phyloP scores from a whole-genome alignment of 768 basidiomycete species.

The Rubroboletus satanas region DNA sequence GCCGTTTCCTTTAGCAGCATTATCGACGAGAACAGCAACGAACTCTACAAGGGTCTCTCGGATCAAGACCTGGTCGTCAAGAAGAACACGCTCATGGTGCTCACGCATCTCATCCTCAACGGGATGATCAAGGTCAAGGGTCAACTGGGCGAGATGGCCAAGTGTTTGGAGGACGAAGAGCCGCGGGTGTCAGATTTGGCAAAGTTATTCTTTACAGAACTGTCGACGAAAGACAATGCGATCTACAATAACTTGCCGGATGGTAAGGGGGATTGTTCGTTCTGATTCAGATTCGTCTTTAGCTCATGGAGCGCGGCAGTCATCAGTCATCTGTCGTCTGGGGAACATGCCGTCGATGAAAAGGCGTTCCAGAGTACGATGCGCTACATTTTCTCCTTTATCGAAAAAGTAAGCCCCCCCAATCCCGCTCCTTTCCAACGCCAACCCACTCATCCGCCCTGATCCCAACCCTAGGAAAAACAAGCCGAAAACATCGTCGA shows the following conservation, averaged over 20 bases:
- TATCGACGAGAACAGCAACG: conserved; percentile 95
- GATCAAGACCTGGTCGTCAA: conserved; percentile 87
- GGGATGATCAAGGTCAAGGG: conserved; percentile 99
- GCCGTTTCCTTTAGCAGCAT: conserved; percentile 98
- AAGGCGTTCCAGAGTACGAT: conserved; percentile 89
- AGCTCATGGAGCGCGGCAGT: conserved; percentile 43
- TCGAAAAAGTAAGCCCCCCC: conserved; percentile 73
- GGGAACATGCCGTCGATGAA: conserved; percentile 89
- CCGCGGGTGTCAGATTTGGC: conserved; percentile 86
- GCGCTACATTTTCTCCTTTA: conserved; percentile 92
- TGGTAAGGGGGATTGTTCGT: conserved; percentile 43
- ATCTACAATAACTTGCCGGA: conserved; percentile 99
- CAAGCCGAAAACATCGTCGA: conserved; percentile 98
- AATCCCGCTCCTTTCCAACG: background rate
- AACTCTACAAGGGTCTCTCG: conserved; percentile 89
- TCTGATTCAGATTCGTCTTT: background rate
- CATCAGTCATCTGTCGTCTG: conserved; percentile 91
- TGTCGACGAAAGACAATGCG: conserved; percentile 97
- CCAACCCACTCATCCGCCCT: background rate
- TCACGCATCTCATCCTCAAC: conserved; percentile 94
- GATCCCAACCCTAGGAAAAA: conserved; percentile 66
- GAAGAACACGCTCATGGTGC: conserved; percentile 99
- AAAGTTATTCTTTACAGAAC: conserved; percentile 95
- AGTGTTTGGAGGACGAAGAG: conserved; percentile 92
- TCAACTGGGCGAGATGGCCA: conserved; percentile 99